These are phyloP conservation scores for Colletotrichum sp. DNA, from an alignment of 2,329 filamentous ascomycete genomes.

Conservation along the genomic window DNA sequence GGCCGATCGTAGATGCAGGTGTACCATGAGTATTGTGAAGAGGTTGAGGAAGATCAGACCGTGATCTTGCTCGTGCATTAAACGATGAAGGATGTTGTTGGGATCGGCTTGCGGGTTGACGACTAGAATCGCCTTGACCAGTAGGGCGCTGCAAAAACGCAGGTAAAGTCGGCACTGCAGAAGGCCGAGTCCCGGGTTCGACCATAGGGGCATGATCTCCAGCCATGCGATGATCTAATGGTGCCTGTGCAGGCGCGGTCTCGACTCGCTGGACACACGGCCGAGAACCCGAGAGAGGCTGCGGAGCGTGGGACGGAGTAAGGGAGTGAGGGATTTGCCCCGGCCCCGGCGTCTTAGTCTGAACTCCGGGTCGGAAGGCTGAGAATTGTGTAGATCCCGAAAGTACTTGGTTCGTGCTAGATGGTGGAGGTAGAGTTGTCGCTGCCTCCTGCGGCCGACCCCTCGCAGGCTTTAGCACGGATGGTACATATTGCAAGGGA, in stretches of 20 bases:
- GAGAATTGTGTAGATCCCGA: background rate
- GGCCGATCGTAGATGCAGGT: background rate
- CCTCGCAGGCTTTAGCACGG: constrained; percentile 32
- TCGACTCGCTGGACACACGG: constrained; percentile 1
- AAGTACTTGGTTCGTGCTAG: background rate
- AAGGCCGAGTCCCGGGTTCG: too few relatives aligned
- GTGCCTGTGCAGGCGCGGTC: background rate
- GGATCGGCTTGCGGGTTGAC: background rate
- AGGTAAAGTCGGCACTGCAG: background rate
- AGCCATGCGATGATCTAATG: background rate
- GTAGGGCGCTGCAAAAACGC: background rate
- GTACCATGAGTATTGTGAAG: background rate
- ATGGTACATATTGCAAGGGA: constrained; percentile 25
- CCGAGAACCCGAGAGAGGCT: background rate
- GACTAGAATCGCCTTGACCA: background rate
- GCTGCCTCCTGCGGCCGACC: constrained; percentile 13
- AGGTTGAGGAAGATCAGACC: background rate
- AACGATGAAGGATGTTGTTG: background rate
- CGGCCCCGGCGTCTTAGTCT: background rate
- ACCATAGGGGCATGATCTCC: background rate
- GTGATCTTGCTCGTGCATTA: background rate
- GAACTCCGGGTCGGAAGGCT: background rate
- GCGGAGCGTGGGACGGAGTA: background rate
- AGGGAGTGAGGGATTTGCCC: background rate
- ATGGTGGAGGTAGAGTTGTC: background rate